Evolutionary conservation across 1,284 basidiomycete species (phyloP).

Genomic region (Trichosporon sp.): DNA sequence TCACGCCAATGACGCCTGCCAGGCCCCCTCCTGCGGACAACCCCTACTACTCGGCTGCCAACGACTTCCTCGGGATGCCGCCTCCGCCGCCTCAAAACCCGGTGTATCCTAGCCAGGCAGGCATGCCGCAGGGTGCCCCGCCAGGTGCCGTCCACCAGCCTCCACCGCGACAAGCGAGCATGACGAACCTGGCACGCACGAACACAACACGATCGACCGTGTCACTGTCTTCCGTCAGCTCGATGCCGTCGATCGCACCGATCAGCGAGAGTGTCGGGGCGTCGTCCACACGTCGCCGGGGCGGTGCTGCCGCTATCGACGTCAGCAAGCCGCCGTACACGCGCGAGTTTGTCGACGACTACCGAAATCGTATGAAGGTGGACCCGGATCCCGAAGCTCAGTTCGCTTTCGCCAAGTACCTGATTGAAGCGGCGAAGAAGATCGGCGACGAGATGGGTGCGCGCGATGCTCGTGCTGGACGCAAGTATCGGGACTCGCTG

Average conservation of each 20-base stretch:
- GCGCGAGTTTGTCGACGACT: slow-evolving; percentile 96
- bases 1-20: slow-evolving; percentile 54
- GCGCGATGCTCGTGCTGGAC: slow-evolving; percentile 55
- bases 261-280: slow-evolving; percentile 61
- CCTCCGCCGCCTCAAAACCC: slow-evolving; percentile 51
- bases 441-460: slow-evolving; percentile 76
- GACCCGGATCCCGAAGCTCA: slow-evolving; percentile 99
- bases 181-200: slow-evolving; percentile 46
- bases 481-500: slow-evolving; percentile 88
- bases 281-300: slow-evolving; percentile 57
- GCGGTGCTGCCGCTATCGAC: slow-evolving; percentile 63
- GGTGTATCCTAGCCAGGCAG: slow-evolving; percentile 18
- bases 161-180: slow-evolving; percentile 43
- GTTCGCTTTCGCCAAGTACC: slow-evolving; percentile 94
- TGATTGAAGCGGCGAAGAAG: slow-evolving; percentile 98
- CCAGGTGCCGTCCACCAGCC: slow-evolving; percentile 23
- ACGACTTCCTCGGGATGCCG: slow-evolving; percentile 70
- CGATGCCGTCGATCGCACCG: slow-evolving; percentile 40
- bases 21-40: slow-evolving; percentile 35
- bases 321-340: slow-evolving; percentile 85
- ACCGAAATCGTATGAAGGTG: slow-evolving; percentile 92
- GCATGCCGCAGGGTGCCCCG: slow-evolving; percentile 2
- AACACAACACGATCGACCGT: slow-evolving; percentile 49
- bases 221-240: slow-evolving; percentile 41
- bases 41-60: slow-evolving; percentile 63